Percentiles rank a stretch among this genome's conserved stretches.
Conservation (phyloP, 352 stramenopile species). For the Peronospora belbahrii region DNA sequence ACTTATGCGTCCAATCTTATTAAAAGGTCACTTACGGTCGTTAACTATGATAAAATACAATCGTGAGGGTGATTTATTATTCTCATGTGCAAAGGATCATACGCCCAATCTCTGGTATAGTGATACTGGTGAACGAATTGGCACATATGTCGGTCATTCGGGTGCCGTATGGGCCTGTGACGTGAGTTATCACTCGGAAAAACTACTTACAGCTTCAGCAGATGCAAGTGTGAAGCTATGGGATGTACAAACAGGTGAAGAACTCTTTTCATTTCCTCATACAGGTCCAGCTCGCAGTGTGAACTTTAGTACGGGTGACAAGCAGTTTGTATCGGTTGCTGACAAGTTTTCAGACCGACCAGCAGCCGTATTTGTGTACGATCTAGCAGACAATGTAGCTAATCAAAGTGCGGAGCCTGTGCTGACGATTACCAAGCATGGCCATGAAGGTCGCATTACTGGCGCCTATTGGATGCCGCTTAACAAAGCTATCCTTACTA, state of each 20-base stretch:
- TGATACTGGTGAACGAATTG: conserved; percentile 92
- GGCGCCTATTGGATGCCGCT: conserved; percentile 81
- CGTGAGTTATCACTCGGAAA: conserved; percentile 88
- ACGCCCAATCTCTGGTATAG: conserved; percentile 95
- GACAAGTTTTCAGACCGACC: conserved; percentile 83
- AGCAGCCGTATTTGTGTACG: conserved; percentile 73
- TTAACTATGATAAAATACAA: conserved; percentile 99
- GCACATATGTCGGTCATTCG: conserved; percentile 95
- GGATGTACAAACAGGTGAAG: conserved; percentile 86
- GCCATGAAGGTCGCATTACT: conserved; percentile 73
- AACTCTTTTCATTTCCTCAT: conserved; percentile 82
- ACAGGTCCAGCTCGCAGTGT: conserved; percentile 76
- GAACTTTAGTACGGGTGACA: conserved; percentile 83
- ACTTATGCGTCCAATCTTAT: conserved; percentile 92
- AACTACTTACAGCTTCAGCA: conserved; percentile 92
- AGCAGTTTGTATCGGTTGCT: conserved; percentile 74
- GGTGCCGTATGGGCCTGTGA: conserved; percentile 97
- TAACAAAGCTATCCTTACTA: conserved; percentile 85
- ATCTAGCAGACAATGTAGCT: conserved; percentile 53
- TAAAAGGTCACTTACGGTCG: conserved; percentile 98
- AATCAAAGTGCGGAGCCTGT: conserved; percentile 56
- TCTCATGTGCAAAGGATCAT: conserved; percentile 95
- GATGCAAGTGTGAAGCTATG: conserved; percentile 91
- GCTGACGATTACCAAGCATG: conserved; percentile 71
- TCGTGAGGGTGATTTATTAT: conserved; percentile 96